A percentile compares a stretch with the other conserved stretches of the same genome.
These are phyloP conservation scores for Cytospora chrysosperma DNA, from an alignment of 2,329 filamentous ascomycete species.

Conservation along the genomic window DNA sequence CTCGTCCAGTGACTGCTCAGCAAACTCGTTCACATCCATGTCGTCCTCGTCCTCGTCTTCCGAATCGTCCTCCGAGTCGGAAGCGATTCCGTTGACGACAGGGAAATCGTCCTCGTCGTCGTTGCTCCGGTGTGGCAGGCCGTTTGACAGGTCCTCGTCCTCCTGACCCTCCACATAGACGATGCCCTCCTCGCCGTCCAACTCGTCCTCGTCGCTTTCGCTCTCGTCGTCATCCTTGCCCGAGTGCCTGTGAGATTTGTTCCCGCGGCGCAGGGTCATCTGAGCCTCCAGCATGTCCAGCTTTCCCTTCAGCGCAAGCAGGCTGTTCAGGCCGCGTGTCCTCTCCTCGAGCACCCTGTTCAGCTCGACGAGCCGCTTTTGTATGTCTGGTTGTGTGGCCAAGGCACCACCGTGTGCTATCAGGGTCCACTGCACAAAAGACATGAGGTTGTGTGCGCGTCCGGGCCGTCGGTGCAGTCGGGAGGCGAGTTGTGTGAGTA, in stretches of 20 bases:
- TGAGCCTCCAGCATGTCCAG: slow-evolving; percentile 92
- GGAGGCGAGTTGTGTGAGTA: slow-evolving; percentile 83
- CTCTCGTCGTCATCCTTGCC: slow-evolving; percentile 55
- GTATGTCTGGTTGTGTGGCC: slow-evolving; percentile 79
- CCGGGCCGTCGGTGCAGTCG: slow-evolving; percentile 84
- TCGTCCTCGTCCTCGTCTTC: slow-evolving; percentile 47
- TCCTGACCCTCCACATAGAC: slow-evolving; percentile 87
- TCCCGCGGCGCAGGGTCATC: slow-evolving; percentile 68
- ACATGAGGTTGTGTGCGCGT: slow-evolving; percentile 83
- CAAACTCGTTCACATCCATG: slow-evolving; percentile 26
- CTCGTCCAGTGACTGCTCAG: slow-evolving; percentile 32
- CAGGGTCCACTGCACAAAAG: slow-evolving; percentile 95
- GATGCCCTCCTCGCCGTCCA: slow-evolving; percentile 68
- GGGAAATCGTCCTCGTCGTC: slow-evolving; percentile 60
- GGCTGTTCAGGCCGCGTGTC: slow-evolving; percentile 74
- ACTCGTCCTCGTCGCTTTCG: slow-evolving; percentile 49
- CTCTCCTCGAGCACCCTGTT: slow-evolving; percentile 87
- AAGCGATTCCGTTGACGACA: slow-evolving; percentile 53
- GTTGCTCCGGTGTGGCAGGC: slow-evolving; percentile 42
- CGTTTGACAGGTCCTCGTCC: slow-evolving; percentile 45
- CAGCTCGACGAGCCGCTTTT: slow-evolving; percentile 73
- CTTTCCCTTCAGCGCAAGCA: slow-evolving; percentile 90
- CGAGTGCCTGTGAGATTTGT: slow-evolving; percentile 47
- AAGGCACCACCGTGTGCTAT: slow-evolving; percentile 90
- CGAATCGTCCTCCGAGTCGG: slow-evolving; percentile 61